These are phyloP conservation scores for Fusarium floridanum DNA, from an alignment of 2,329 filamentous ascomycete genomes.

Conservation along the genomic window DNA sequence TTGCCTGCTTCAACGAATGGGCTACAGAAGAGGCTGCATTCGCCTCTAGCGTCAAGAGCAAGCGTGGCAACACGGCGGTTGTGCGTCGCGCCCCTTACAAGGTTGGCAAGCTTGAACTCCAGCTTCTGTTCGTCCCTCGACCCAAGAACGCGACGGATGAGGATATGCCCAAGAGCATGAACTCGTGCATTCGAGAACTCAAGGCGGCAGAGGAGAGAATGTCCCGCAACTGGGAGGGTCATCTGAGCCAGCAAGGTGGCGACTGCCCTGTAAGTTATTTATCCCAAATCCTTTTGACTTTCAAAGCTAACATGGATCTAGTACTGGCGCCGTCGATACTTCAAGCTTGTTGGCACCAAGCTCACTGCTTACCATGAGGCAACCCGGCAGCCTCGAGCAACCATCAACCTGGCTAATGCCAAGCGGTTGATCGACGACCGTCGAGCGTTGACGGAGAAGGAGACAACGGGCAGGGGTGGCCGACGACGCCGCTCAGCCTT, in stretches of 20 bases:
- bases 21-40: conserved; percentile 85
- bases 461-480: conserved; percentile 81
- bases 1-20: conserved; percentile 99
- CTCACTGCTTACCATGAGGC: conserved; percentile 96
- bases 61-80: conserved; percentile 78
- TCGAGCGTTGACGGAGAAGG: conserved; percentile 83
- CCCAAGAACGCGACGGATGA: conserved; percentile 89
- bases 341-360: conserved; percentile 91
- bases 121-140: conserved; percentile 93
- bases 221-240: conserved; percentile 85
- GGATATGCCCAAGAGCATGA: conserved; percentile 99
- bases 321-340: conserved; percentile 98
- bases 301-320: conserved; percentile 61
- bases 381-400: conserved; percentile 93
- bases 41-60: conserved; percentile 93
- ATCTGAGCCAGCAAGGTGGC: conserved; percentile 94
- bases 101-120: conserved; percentile 92
- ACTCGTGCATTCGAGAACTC: conserved; percentile 92
- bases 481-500: conserved; percentile 93
- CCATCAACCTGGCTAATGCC: conserved; percentile 95
- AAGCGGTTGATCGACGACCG: conserved; percentile 95
- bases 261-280: conserved; percentile 87
- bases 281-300: too few relatives aligned
- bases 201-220: conserved; percentile 88
- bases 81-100: conserved; percentile 94